Base-by-base conservation (phyloP, 441 rosid genomes). In the Adansonia gregorii region DNA sequence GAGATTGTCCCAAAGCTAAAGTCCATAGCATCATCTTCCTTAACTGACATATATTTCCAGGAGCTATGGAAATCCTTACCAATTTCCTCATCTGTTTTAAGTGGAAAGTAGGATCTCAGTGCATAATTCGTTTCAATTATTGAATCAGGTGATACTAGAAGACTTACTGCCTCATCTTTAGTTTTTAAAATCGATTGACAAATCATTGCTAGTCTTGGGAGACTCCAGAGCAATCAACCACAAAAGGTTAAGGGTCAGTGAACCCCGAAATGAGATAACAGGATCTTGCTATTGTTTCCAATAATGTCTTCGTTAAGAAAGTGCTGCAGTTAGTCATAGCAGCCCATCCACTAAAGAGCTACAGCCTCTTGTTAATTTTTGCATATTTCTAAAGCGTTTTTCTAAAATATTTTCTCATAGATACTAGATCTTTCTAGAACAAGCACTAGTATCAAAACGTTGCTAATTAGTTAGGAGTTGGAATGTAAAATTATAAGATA, bases 1-100 rank as follows among this genome's bases (percentile, higher is more conserved):
- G 91, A 79, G 78, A 84, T 70, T 39, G 88, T 59, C 48, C 83
- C 92, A 83, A 91, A 88, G 87, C 71, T 82, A 80, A 94, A 91
- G 85, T 97, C 93, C 89, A 94, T 81, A 22, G 84, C 73, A 55
- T 92, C 95, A 83, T 91, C 92, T 59, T 83, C 87, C 49, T 87
- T 75, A 66, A 78, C 80, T 8, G 98, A 81, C 88, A 87, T 88
- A 59, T 90, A 85, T 83, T 93, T 93, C 98, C 98, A 94, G 66
- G 94, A 90, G 84, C 85, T 77, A 45, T 90, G 84, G 76, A 90
- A 91, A 49, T 92, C 97, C 59, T 87, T 89, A 80, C 97, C 98
- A 83, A 91, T 83, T 48, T 87, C 92, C 4, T 86, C 92, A 78
- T 89, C 99, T 93, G 91, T 83, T 71, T 66, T 65, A 78, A 79